Conservation (phyloP, 2,329 filamentous ascomycete genomes). For the Clonostachys sp. region DNA sequence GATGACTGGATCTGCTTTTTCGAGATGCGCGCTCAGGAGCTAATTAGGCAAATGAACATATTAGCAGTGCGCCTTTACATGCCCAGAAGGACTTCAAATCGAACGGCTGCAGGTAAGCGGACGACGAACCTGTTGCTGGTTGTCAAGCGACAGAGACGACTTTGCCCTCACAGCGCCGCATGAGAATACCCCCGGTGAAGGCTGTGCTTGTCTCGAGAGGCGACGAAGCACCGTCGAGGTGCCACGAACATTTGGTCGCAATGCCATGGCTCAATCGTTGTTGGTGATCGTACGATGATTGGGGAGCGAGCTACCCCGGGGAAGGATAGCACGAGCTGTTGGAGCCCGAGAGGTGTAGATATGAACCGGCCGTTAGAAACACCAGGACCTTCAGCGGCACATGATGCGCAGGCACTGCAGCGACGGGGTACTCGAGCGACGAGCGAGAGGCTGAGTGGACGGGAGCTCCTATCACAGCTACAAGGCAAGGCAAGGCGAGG, state of each 20-base stretch:
- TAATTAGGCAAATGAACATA: slow-evolving; percentile 25
- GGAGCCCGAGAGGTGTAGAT: too few relatives aligned
- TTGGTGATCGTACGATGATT: slow-evolving; percentile 1
- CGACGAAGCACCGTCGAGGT: slow-evolving; percentile 40
- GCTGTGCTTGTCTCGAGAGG: slow-evolving; percentile 23
- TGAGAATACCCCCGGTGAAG: slow-evolving; percentile 9
- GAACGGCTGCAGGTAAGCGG: background rate
- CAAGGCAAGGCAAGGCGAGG: too few relatives aligned
- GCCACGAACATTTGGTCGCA: slow-evolving; percentile 37
- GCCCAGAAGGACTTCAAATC: background rate
- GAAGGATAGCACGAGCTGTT: background rate
- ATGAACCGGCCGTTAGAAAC: too few relatives aligned
- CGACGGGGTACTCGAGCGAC: too few relatives aligned
- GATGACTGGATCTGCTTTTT: slow-evolving; percentile 81
- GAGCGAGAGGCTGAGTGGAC: too few relatives aligned
- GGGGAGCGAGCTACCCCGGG: background rate
- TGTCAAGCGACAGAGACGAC: slow-evolving; percentile 44
- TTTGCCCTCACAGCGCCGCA: slow-evolving; percentile 27
- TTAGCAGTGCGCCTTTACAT: slow-evolving; percentile 1
- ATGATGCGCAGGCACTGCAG: too few relatives aligned
- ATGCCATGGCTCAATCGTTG: slow-evolving; percentile 34
- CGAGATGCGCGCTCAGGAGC: slow-evolving; percentile 75
- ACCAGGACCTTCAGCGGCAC: too few relatives aligned
- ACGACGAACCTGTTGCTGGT: slow-evolving; percentile 52
- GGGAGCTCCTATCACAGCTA: too few relatives aligned